These are phyloP conservation scores for Phlyctochytrium bullatum DNA, from an alignment of 192 early-diverging fungal genomes.

Conservation along the genomic window DNA sequence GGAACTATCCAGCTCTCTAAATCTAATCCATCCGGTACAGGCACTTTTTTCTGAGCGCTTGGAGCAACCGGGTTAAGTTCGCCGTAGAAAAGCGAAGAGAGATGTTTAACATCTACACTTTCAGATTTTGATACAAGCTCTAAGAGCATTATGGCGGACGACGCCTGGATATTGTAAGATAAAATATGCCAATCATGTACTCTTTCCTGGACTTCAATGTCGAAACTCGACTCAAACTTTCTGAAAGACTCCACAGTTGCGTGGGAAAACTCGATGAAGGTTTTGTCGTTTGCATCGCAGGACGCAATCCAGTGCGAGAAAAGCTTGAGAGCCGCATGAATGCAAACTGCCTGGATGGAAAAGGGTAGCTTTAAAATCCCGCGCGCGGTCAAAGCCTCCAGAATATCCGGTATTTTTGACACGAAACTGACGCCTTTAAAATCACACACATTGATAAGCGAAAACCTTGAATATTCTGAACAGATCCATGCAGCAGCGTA, in stretches of 20 bases:
- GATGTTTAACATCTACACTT: conserved; percentile 10
- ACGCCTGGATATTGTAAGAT: neutral
- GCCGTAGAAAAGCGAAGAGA: conserved; percentile 54
- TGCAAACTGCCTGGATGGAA: conserved; percentile 62
- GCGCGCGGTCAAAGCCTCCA: conserved; percentile 43
- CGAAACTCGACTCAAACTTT: conserved; percentile 34
- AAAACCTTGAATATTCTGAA: conserved; percentile 76
- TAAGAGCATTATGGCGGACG: conserved; percentile 3
- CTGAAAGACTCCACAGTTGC: conserved; percentile 13
- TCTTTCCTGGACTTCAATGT: conserved; percentile 79
- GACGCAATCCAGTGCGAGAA: conserved; percentile 58
- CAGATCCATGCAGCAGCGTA: conserved; percentile 87
- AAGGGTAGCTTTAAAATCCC: conserved; percentile 49
- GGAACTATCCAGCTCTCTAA: conserved; percentile 80
- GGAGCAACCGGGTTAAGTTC: conserved; percentile 89
- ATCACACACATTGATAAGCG: neutral
- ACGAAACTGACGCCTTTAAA: conserved; percentile 12
- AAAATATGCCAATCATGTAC: conserved; percentile 36
- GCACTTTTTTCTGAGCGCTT: conserved; percentile 87
- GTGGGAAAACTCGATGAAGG: conserved; percentile 7
- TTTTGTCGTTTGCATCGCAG: conserved; percentile 19
- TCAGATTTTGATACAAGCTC: neutral
- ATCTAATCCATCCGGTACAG: conserved; percentile 82
- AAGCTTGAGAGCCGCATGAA: conserved; percentile 72
- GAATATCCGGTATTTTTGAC: conserved; percentile 5